Base-by-base conservation (phyloP, 768 basidiomycete species). In the Dentipellis fragilis region DNA sequence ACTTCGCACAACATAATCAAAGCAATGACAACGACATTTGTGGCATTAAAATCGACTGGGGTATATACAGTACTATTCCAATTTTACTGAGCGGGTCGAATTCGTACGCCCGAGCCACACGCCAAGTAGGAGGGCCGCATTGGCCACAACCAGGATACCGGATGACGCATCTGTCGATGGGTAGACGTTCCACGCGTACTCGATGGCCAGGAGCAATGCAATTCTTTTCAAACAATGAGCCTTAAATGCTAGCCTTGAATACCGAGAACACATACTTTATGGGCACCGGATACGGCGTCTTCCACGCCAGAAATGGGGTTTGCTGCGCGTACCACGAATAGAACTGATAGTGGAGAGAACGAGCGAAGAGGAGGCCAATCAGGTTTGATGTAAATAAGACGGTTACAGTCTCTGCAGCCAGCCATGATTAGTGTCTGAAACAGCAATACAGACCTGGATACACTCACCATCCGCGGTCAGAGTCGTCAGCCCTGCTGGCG, bases 331-430 rank as follows among this genome's bases (percentile, higher is more conserved):
- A 97, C 96, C 96, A 99, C 5, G 89, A 85, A 68, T 96, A 96
- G 70, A 99, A 99, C 62, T 99, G 96, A 67, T 97, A 97, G 67
- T 99, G 96, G 46, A 99, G 72, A 10, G 95, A 97, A 17, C 96
- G 83, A 19, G 96, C 91, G 67, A 90, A 96, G 7, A 89, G 59
- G 37, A 98, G 87, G 16, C 96, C 96, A 52, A 96, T 84, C 39
- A 98, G 67, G 65, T 98, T 98, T 14, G 88, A 88, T 1, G 91
- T 94, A 73, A 91, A 92, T 5, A 97, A 75, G 21, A 93, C 76
- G 1, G 87, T 88, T 17, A 84, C 79, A 51, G 87, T 76, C 63
- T 88, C 94, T 95, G 64, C 21, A 29, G 29, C n/a, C 29, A 29
- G 29, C 29, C 3, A 6, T 29, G 29, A 29, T 29, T 6, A 29